Evolutionary conservation across 768 basidiomycete species (phyloP).

Genomic region (Bullera alba): DNA sequence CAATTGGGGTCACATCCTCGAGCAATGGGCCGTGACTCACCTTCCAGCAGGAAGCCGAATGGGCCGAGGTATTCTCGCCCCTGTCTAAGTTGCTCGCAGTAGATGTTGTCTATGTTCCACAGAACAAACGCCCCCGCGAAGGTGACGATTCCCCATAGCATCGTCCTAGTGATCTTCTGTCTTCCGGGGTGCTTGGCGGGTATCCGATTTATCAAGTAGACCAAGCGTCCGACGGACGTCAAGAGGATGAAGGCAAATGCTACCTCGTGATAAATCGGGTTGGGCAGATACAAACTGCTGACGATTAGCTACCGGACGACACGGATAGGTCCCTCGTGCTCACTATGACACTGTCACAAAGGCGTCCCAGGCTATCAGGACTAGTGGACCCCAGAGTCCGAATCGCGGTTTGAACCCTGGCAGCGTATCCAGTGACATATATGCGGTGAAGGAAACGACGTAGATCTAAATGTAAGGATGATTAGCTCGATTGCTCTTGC

Average conservation of each 20-base stretch:
- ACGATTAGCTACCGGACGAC: too few relatives aligned
- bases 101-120: slow-evolving; percentile 77
- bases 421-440: slow-evolving; percentile 53
- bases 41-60: slow-evolving; percentile 33
- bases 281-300: slow-evolving; percentile 60
- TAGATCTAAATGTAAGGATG: slow-evolving; percentile 54
- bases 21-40: slow-evolving; percentile 12
- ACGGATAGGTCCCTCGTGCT: slow-evolving; percentile 40
- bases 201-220: slow-evolving; percentile 53
- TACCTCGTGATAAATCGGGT: slow-evolving; percentile 72
- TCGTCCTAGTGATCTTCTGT: slow-evolving; percentile 49
- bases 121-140: slow-evolving; percentile 63
- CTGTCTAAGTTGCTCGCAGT: slow-evolving; percentile 50
- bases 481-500: too few relatives aligned
- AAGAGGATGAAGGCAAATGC: slow-evolving; percentile 62
- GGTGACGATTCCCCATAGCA: slow-evolving; percentile 53
- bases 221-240: slow-evolving; percentile 49
- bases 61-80: slow-evolving; percentile 14
- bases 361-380: slow-evolving; percentile 52
- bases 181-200: slow-evolving; percentile 33
- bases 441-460: slow-evolving; percentile 58
- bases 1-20: background rate
- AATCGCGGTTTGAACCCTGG: slow-evolving; percentile 26
- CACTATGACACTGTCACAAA: slow-evolving; percentile 70
- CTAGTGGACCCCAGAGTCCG: slow-evolving; percentile 21